Conservation (phyloP, 306 rosid species). For the Cicer arietinum region DNA sequence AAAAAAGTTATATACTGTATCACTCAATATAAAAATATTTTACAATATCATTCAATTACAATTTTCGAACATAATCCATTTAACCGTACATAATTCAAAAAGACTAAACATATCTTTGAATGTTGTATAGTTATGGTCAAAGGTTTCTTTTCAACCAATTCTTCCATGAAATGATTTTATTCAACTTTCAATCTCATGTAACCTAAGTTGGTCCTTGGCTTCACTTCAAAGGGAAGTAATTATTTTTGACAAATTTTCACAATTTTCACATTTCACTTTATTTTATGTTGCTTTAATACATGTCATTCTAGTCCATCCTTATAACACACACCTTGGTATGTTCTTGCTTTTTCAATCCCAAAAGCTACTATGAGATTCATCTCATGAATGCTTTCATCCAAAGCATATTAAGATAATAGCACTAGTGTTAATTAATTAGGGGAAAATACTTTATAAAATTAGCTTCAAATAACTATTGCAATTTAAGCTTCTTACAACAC, state of each 20-base stretch:
- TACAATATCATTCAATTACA: no score
- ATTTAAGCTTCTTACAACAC: not conserved
- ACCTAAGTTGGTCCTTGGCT: conserved; percentile 10
- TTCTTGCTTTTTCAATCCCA: not conserved
- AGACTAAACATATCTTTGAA: not conserved
- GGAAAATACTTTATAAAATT: not conserved
- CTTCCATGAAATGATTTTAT: conserved; percentile 12
- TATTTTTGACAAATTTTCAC: not conserved
- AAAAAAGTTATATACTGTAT: no score
- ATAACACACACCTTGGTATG: not conserved
- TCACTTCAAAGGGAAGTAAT: conserved; percentile 45
- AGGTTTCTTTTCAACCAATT: no score
- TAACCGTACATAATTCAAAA: not conserved
- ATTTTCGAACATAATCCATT: no score
- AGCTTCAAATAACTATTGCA: not conserved
- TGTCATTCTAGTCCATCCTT: conserved; percentile 11
- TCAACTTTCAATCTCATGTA: conserved; percentile 5
- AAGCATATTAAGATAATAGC: not conserved
- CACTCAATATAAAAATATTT: no score
- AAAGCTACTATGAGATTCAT: conserved; percentile 3
- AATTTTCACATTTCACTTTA: conserved; percentile 40
- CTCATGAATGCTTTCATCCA: not conserved
- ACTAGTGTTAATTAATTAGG: not conserved
- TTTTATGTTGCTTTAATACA: conserved; percentile 14
- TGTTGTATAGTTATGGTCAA: not conserved